A percentile compares a stretch with the other conserved stretches of the same genome.
Conservation (phyloP, 1,284 basidiomycete species). For the Malassezia nana region DNA sequence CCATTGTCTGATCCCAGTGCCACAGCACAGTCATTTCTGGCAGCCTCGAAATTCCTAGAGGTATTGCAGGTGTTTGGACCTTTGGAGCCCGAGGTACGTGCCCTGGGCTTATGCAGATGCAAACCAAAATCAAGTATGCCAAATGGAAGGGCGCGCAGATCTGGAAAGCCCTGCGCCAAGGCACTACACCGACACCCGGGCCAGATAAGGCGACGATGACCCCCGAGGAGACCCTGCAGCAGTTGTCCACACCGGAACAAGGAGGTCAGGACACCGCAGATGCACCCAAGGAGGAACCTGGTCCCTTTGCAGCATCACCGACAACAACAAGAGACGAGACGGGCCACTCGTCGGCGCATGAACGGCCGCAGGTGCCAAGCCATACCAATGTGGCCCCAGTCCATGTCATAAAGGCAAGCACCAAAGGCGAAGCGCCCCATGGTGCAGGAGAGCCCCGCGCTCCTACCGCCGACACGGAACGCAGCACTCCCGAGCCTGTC, state of each 20-base stretch:
- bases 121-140: constrained; percentile 71
- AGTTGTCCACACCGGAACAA: no score
- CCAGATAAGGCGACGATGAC: constrained; percentile 8
- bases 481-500: neutral
- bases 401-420: no score
- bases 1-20: constrained; percentile 51
- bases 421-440: no score
- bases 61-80: constrained; percentile 64
- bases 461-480: no score
- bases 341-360: no score
- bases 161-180: constrained; percentile 75
- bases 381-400: no score
- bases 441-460: no score
- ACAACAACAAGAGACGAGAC: no score
- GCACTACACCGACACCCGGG: constrained; percentile 24
- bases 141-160: constrained; percentile 90
- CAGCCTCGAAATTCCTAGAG: constrained; percentile 76
- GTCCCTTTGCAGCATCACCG: no score
- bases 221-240: neutral
- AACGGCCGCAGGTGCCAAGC: no score
- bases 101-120: constrained; percentile 52
- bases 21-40: constrained; percentile 78
- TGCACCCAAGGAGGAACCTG: no score
- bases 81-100: constrained; percentile 42
- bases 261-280: no score